Conservation (phyloP, 2,329 filamentous ascomycete genomes). For the Stachybotrys echinatus region DNA sequence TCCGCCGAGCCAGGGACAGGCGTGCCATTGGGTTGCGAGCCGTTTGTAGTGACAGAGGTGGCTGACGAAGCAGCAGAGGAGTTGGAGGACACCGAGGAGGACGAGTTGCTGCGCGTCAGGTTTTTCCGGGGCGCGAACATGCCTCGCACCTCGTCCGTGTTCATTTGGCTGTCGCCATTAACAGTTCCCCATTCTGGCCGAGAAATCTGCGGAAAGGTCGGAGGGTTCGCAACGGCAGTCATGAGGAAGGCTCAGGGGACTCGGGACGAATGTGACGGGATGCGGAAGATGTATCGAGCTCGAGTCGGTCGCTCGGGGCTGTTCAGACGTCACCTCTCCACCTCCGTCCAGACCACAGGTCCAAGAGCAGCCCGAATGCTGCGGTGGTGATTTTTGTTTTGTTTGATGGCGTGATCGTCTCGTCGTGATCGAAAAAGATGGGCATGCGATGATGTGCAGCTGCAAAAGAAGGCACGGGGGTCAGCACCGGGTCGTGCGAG, state of each 20-base stretch:
- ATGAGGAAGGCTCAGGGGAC: constrained; percentile 41
- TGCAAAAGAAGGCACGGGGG: neutral
- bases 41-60: constrained; percentile 59
- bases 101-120: constrained; percentile 83
- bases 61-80: constrained; percentile 57
- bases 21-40: constrained; percentile 58
- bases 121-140: constrained; percentile 89
- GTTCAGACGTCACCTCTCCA: neutral
- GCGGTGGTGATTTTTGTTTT: too few relatives aligned
- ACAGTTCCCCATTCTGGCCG: constrained; percentile 58
- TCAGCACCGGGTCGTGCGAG: neutral
- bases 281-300: constrained; percentile 6
- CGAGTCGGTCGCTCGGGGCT: neutral
- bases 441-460: neutral
- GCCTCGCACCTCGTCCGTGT: constrained; percentile 76
- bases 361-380: neutral
- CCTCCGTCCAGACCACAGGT: neutral
- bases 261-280: constrained; percentile 14
- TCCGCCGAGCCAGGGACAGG: constrained; percentile 41
- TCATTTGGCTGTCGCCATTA: constrained; percentile 64
- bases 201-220: constrained; percentile 58
- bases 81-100: constrained; percentile 83
- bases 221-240: constrained; percentile 64
- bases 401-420: neutral
- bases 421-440: neutral